Base-by-base conservation (phyloP, 495 filamentous ascomycete species). In the Penicillium canariense region DNA sequence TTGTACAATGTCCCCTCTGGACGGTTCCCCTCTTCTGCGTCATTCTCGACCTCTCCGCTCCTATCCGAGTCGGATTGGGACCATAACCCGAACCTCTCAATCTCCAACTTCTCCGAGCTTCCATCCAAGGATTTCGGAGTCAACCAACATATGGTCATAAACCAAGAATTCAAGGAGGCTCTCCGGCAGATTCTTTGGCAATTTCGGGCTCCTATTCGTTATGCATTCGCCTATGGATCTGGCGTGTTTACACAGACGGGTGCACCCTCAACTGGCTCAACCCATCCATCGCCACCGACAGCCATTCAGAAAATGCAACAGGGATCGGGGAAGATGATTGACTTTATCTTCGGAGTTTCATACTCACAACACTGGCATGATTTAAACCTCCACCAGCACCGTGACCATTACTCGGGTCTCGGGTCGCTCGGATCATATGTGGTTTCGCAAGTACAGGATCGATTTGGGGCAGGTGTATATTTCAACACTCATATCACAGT, bases 351-450 rank as follows among this genome's bases (percentile, higher is more conserved):
- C 60, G 95, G 94, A 28, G 93, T 97, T 11, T 89, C 87, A 5
- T 89, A 96, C 69, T 91, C 89, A 3, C 89, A 98, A 66, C 94
- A 98, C 71, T 98, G 93, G 91, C 94, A 98, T 73, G 87, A 85
- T 17, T 72, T 98, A 40, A 98, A 98, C 68, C 77, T 98, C 26
- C 73, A 76, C 48, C 87, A 96, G 63, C 89, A 98, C 63, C 87
- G 89, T 9, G 84, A 95, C 65, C 94, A 98, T 70, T 98, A 98
- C 72, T 96, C 91, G 2, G 83, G 81, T 10, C 72, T 97, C 3
- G 89, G 88, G n/a, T 87, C 83, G 17, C 76, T 97, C 17, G 91
- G 92, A 1, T 96, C 91, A 12, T 90, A 84, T 39, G 79, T 86
- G 9, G 87, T 97, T 15, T 89, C 89, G 10, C 77, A 84, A 40